phyloP scores from a whole-genome alignment of 2,329 filamentous ascomycete species.

The Daldinia sp. region DNA sequence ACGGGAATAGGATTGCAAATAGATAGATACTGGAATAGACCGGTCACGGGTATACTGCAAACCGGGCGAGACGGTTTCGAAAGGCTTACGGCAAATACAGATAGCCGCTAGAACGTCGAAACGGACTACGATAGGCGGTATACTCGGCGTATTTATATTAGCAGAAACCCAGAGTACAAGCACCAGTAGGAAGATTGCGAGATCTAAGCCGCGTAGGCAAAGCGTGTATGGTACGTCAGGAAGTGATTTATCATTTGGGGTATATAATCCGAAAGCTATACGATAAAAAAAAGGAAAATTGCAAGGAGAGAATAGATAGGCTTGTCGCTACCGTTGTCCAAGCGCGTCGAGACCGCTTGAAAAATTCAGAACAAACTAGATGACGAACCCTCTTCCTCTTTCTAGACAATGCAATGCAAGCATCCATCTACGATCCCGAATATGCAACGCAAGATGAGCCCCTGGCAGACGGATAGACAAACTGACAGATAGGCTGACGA shows the following conservation, averaged over 20 bases:
- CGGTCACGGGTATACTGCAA: not conserved
- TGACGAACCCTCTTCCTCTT: not conserved
- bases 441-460: slow-evolving; percentile 18
- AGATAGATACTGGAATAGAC: not conserved
- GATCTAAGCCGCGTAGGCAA: not conserved
- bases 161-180: not conserved
- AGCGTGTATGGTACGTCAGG: not conserved
- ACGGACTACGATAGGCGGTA: not conserved
- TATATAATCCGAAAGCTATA: slow-evolving; percentile 23
- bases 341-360: not conserved
- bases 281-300: slow-evolving; percentile 11
- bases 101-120: not conserved
- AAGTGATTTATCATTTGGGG: slow-evolving; percentile 25
- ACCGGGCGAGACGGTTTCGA: not conserved
- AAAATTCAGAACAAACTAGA: slow-evolving; percentile 14
- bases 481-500: not conserved
- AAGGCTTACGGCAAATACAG: not conserved
- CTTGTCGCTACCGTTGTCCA: slow-evolving; percentile 2
- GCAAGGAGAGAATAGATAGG: not conserved
- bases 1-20: not conserved
- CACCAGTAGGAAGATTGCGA: not conserved
- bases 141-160: not conserved
- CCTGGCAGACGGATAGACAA: not conserved
- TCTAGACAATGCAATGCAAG: slow-evolving; percentile 23
- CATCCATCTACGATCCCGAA: slow-evolving; percentile 10